A percentile compares a stretch with the other conserved stretches of the same genome.
Conservation (phyloP, 805 yeast species). For the Kodamaea leandrae region DNA sequence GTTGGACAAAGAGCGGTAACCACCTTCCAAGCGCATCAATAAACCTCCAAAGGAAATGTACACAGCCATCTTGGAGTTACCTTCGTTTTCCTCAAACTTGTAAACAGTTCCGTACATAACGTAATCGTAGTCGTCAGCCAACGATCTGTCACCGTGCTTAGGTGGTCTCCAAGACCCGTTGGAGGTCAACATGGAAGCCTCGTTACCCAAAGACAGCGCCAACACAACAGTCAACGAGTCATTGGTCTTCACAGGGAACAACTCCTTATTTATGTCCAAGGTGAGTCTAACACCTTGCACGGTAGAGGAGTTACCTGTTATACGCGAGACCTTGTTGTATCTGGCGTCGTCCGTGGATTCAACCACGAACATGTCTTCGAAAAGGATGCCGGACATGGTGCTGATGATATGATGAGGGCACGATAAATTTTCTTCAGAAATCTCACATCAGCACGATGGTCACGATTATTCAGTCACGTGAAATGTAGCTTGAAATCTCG, state of each 20-base stretch:
- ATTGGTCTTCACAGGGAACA: conserved; percentile 76
- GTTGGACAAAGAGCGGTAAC: conserved; percentile 80
- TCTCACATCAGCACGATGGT: background rate
- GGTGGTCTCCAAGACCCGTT: conserved; percentile 83
- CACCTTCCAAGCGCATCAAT: conserved; percentile 90
- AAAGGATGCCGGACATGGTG: conserved; percentile 59
- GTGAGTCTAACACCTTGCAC: conserved; percentile 77
- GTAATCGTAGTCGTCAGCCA: conserved; percentile 96
- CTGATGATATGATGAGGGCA: conserved; percentile 2
- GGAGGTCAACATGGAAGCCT: conserved; percentile 42
- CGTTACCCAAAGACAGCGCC: conserved; percentile 68
- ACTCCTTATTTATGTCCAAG: conserved; percentile 85
- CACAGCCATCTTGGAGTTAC: conserved; percentile 72
- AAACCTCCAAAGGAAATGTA: conserved; percentile 96
- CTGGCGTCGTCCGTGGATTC: conserved; percentile 83
- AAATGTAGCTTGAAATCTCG: background rate
- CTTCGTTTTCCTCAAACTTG: conserved; percentile 83
- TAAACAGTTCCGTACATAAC: conserved; percentile 98
- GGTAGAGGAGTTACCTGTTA: conserved; percentile 84
- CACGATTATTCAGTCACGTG: conserved; percentile 5
- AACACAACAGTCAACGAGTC: conserved; percentile 83
- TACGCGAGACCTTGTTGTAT: conserved; percentile 87
- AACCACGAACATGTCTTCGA: conserved; percentile 89
- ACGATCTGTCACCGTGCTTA: conserved; percentile 73
- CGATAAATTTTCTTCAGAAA: conserved; percentile 1